phyloP scores from a whole-genome alignment of 768 basidiomycete species.

The Candolleomyces eurysporus region DNA sequence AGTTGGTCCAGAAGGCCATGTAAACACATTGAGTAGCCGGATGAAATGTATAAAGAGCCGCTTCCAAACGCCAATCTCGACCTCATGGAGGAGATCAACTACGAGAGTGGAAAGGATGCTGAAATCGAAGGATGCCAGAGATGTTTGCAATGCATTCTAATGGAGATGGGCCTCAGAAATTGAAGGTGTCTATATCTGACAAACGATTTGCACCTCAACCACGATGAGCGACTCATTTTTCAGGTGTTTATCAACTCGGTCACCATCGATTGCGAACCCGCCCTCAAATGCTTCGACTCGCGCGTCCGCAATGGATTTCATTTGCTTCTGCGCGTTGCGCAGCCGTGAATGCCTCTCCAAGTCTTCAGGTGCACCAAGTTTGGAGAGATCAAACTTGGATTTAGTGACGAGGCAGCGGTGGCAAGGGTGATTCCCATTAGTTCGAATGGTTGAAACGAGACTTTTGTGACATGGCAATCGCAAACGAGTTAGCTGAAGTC shows the following conservation, averaged over 20 bases:
- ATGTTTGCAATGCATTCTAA: background rate
- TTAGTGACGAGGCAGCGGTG: slow-evolving; percentile 31
- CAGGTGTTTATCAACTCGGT: background rate
- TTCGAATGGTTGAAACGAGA: slow-evolving; percentile 27
- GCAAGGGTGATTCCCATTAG: slow-evolving; percentile 34
- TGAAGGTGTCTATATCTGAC: slow-evolving; percentile 11
- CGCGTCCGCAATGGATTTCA: background rate
- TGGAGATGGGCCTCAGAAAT: slow-evolving; percentile 5
- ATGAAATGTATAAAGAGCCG: slow-evolving; percentile 13
- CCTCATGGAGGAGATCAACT: slow-evolving; percentile 33
- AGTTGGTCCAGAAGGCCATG: slow-evolving; percentile 10
- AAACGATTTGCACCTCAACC: background rate
- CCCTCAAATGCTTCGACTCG: background rate
- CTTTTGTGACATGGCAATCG: slow-evolving; percentile 12
- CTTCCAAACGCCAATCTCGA: slow-evolving; percentile 39
- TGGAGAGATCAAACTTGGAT: slow-evolving; percentile 15
- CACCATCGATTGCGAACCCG: background rate
- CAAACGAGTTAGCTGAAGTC: no score
- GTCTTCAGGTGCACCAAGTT: slow-evolving; percentile 20
- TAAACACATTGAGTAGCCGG: background rate
- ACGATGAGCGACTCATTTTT: background rate
- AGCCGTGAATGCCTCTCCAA: background rate
- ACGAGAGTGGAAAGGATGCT: slow-evolving; percentile 24
- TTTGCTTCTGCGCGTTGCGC: background rate
- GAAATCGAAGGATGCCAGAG: slow-evolving; percentile 11